Base-by-base conservation (phyloP, 2,329 filamentous ascomycete genomes). In the Aspergillus arachidicola region DNA sequence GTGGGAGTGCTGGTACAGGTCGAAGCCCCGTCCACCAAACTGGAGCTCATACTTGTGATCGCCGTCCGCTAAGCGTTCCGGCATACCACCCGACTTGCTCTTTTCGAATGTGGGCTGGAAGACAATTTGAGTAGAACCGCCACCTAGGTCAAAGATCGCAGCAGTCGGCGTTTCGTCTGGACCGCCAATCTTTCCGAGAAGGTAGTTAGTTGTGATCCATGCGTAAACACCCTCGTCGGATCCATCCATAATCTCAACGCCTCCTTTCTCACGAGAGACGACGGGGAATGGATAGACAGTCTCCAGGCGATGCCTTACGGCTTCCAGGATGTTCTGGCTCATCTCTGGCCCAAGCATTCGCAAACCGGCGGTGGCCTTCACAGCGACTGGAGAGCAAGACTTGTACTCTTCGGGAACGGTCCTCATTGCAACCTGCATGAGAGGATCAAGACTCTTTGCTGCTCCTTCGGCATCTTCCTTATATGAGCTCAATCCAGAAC, bases 151-250 rank as follows among this genome's bases (percentile, higher is more conserved):
- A 74, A 99, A 97, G 63, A 97, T 89, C 57, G 95, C 95, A 46
- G 95, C 96, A 1, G 95, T 98, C 57, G 93, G 91, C 66, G 87
- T 93, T 77, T 94, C 88, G 76, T 97, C 94, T 2, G 93, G 92
- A 12, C 92, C 91, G 64, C 95, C 95, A 78, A 99, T 98, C 83
- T 98, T 98, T 73, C 94, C 94, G 28, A 99, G 88, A 46, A 99
- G 90, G 80, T 99, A 99, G 85, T 99, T 99, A 69, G 93, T 95
- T 7, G 95, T 99, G 78, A 99, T 96, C 95, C 95, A 99, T 59
- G 95, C 96, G 76, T 96, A 99, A 34, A 99, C 94, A 76, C 95
- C 95, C 82, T 99, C 95, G 74, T 97, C 92, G 57, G 92, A 93
- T 66, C 95, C 95, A 72, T 97, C 94, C 95, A 99, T 99, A 78